phyloP scores from a whole-genome alignment of 2,329 filamentous ascomycete species.

The Aspergillus sp. region DNA sequence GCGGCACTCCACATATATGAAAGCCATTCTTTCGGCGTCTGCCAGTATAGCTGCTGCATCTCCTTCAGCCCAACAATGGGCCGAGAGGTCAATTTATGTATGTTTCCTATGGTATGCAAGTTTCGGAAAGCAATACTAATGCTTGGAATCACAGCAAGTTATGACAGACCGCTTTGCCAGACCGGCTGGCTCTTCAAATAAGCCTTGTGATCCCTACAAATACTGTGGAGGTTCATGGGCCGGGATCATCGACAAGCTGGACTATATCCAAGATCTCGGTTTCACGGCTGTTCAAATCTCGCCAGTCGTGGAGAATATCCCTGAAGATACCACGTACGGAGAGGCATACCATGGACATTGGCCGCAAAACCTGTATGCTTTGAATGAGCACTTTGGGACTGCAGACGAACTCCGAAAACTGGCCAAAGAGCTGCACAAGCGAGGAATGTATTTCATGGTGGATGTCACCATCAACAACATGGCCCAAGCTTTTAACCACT shows the following conservation, averaged over 20 bases:
- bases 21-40: background rate
- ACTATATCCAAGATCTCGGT: conserved; percentile 49
- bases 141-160: conserved; percentile 40
- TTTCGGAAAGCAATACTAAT: background rate
- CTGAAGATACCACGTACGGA: conserved; percentile 34
- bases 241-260: conserved; percentile 55
- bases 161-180: conserved; percentile 59
- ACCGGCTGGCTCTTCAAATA: conserved; percentile 39
- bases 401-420: conserved; percentile 45
- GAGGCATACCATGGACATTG: conserved; percentile 50
- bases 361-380: conserved; percentile 45
- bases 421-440: conserved; percentile 42
- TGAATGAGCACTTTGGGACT: conserved; percentile 50
- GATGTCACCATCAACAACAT: conserved; percentile 47
- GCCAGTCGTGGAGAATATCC: conserved; percentile 39
- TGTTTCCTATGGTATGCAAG: background rate
- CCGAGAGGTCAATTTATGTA: conserved; percentile 55
- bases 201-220: conserved; percentile 17
- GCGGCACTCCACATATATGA: background rate
- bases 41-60: conserved; percentile 5
- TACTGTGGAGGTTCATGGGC: conserved; percentile 64
- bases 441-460: conserved; percentile 51
- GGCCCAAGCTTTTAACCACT: conserved; percentile 16
- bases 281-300: conserved; percentile 42
- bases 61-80: conserved; percentile 42